These are phyloP conservation scores for Mimosa bimucronata DNA, from an alignment of 306 rosid genomes.

Conservation along the genomic window DNA sequence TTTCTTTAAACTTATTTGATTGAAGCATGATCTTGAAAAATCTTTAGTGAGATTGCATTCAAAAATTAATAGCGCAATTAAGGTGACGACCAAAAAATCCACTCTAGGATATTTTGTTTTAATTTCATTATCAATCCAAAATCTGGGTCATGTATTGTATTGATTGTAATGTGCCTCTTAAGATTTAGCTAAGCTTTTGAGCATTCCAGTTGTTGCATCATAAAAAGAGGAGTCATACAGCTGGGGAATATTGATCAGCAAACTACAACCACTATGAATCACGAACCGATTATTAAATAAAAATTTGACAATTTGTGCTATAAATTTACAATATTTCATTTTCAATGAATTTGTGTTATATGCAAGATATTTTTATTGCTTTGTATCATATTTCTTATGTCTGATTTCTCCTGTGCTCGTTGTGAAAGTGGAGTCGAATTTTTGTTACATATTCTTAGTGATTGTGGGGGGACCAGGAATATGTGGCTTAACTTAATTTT, in stretches of 20 bases:
- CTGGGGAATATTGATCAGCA: not conserved
- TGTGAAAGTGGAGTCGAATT: no score
- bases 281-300: not conserved
- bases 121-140: not conserved
- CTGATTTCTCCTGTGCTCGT: no score
- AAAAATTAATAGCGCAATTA: not conserved
- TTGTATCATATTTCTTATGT: no score
- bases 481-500: no score
- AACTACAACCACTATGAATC: not conserved
- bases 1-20: not conserved
- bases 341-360: not conserved
- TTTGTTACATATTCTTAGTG: no score
- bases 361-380: not conserved
- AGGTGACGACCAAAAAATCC: not conserved
- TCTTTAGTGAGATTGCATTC: not conserved
- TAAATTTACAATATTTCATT: not conserved
- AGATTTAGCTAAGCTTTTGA: not conserved
- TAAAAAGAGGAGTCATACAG: not conserved
- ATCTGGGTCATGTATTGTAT: not conserved
- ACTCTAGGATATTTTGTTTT: not conserved
- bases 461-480: no score
- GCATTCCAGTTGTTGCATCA: not conserved
- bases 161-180: not conserved
- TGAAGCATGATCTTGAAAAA: no score
- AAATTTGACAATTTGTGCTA: not conserved